phyloP scores from a whole-genome alignment of 495 filamentous ascomycete species.

The Rhizodiscina lignyota region DNA sequence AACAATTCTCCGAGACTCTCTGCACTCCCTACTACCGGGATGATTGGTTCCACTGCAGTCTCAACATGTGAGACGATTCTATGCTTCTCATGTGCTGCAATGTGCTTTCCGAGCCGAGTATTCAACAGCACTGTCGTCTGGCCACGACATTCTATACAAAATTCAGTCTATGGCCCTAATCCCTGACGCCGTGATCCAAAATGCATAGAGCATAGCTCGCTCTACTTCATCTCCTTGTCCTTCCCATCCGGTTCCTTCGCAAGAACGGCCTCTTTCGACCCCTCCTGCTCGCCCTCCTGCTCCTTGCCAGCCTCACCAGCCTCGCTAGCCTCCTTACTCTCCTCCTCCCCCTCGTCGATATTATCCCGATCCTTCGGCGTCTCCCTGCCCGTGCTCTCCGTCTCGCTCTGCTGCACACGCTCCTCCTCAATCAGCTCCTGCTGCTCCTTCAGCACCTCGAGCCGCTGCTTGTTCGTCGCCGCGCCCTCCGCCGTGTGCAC shows the following conservation, averaged over 20 bases:
- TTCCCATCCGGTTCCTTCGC: background rate
- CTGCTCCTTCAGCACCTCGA: slow-evolving; percentile 98
- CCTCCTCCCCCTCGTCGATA: slow-evolving; percentile 68
- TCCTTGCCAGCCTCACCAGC: background rate
- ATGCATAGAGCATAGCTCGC: too few species aligned
- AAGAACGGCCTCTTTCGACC: background rate
- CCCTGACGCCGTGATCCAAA: too few species aligned
- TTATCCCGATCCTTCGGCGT: slow-evolving; percentile 59
- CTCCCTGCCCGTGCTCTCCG: slow-evolving; percentile 29
- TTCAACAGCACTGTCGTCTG: too few species aligned
- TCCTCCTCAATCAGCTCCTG: slow-evolving; percentile 97
- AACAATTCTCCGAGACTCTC: too few species aligned
- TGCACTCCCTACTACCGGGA: too few species aligned
- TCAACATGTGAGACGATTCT: too few species aligned
- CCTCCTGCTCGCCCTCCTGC: slow-evolving; percentile 32
- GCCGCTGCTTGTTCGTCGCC: slow-evolving; percentile 94
- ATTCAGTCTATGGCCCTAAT: too few species aligned
- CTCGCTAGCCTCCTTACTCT: slow-evolving; percentile 2
- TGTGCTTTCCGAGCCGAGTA: too few species aligned
- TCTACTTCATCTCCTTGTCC: background rate
- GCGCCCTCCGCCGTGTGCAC: slow-evolving; percentile 94
- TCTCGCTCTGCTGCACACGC: slow-evolving; percentile 72
- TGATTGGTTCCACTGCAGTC: too few species aligned
- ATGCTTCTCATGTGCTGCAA: too few species aligned
- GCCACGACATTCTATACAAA: too few species aligned